Evolutionary conservation across 1,139 yeast species (phyloP).

Genomic region (Hyphopichia pseudoburtonii): DNA sequence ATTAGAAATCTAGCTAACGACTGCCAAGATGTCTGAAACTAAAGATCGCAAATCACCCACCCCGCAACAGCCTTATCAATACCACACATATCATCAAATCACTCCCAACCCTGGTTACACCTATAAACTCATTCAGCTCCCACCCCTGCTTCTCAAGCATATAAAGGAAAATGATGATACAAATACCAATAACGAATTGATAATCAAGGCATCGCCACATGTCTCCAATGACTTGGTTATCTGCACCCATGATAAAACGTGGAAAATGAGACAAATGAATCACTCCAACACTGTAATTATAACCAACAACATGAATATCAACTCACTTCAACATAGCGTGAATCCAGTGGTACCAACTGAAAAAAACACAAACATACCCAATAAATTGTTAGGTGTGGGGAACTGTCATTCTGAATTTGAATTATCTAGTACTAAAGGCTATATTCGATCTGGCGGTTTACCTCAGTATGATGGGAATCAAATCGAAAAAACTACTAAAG

Average conservation of each 20-base stretch:
- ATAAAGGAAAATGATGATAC: conserved; percentile 26
- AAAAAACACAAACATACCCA: conserved; percentile 1
- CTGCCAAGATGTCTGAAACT: too few species aligned
- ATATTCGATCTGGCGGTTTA: conserved; percentile 39
- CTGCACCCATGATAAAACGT: conserved; percentile 62
- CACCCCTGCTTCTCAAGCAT: conserved; percentile 51
- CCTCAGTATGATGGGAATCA: conserved; percentile 47
- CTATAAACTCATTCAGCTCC: conserved; percentile 60
- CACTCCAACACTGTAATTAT: conserved; percentile 81
- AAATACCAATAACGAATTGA: conserved; percentile 22
- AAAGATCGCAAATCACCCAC: too few species aligned
- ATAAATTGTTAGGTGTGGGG: conserved; percentile 38
- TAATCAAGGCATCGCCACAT: conserved; percentile 47
- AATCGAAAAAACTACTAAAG: conserved; percentile 23
- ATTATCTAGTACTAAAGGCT: conserved; percentile 40
- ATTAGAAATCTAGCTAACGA: too few species aligned
- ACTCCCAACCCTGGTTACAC: conserved; percentile 21
- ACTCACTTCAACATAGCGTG: conserved; percentile 10
- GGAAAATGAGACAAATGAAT: conserved; percentile 71
- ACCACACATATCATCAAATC: conserved; percentile 24
- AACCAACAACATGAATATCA: conserved; percentile 33
- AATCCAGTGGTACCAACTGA: conserved; percentile 6
- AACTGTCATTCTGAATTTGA: conserved; percentile 53
- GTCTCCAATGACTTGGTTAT: conserved; percentile 51
- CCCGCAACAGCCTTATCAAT: too few species aligned